phyloP scores from a whole-genome alignment of 2,329 filamentous ascomycete species.

The Chaetomium olivaceum region DNA sequence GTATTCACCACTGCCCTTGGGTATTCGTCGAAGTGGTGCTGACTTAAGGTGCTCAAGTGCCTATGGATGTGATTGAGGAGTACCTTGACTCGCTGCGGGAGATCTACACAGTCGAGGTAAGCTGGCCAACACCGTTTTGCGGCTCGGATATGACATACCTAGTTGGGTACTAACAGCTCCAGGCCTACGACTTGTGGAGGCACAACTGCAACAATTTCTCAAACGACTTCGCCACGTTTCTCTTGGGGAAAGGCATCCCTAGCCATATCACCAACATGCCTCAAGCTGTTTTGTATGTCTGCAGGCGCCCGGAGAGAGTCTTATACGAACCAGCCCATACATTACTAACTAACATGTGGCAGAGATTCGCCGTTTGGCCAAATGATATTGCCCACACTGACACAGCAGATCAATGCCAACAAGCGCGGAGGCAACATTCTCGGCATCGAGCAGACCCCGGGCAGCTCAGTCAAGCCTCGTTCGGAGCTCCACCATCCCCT shows the following conservation, averaged over 20 bases:
- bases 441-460: constrained; percentile 46
- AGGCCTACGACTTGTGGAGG: constrained; percentile 84
- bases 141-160: too few species aligned
- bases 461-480: constrained; percentile 36
- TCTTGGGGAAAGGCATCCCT: constrained; percentile 86
- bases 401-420: constrained; percentile 52
- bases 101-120: constrained; percentile 77
- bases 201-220: constrained; percentile 99
- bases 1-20: background rate
- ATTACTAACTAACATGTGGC: constrained; percentile 15
- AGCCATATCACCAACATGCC: constrained; percentile 83
- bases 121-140: background rate
- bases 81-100: constrained; percentile 81
- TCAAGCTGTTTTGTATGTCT: constrained; percentile 76
- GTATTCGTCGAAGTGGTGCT: background rate
- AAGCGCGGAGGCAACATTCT: constrained; percentile 54
- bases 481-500: constrained; percentile 38
- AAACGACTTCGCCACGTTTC: constrained; percentile 86
- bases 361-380: constrained; percentile 55
- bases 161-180: background rate
- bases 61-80: constrained; percentile 78
- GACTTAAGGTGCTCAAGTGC: constrained; percentile 47
- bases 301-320: constrained; percentile 36
- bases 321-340: background rate
- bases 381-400: constrained; percentile 76